phyloP scores from a whole-genome alignment of 1,139 yeast genomes.

The Candida albicans region DNA sequence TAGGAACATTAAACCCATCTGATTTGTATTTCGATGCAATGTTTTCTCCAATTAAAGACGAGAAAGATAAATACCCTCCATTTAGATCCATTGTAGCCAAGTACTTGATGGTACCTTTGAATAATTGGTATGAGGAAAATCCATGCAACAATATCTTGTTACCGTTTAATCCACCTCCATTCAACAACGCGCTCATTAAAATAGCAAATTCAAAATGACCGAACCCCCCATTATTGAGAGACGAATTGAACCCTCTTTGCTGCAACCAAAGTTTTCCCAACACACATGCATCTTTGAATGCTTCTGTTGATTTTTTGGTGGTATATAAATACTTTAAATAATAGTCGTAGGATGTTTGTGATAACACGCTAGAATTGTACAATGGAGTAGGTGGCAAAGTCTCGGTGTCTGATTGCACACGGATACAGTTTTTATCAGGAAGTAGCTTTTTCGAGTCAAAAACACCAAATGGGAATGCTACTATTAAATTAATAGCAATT shows the following conservation, averaged over 20 bases:
- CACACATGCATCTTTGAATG: slow-evolving; percentile 86
- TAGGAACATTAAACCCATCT: slow-evolving; percentile 67
- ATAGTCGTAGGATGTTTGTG: slow-evolving; percentile 66
- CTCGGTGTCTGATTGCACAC: slow-evolving; percentile 56
- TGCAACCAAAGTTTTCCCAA: slow-evolving; percentile 87
- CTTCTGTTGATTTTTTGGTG: slow-evolving; percentile 71
- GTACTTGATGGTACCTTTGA: slow-evolving; percentile 82
- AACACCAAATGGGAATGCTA: slow-evolving; percentile 67
- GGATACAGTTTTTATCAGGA: slow-evolving; percentile 76
- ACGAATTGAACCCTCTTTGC: slow-evolving; percentile 78
- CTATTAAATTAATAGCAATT: slow-evolving; percentile 67
- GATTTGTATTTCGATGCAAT: slow-evolving; percentile 51
- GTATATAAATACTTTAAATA: slow-evolving; percentile 76
- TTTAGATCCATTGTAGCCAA: slow-evolving; percentile 75
- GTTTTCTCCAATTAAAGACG: slow-evolving; percentile 55
- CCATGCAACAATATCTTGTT: slow-evolving; percentile 79
- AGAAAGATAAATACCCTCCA: slow-evolving; percentile 66
- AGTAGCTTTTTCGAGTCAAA: slow-evolving; percentile 76
- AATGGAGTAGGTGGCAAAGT: slow-evolving; percentile 74
- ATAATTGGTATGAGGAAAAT: slow-evolving; percentile 87
- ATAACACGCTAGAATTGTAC: slow-evolving; percentile 76
- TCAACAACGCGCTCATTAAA: slow-evolving; percentile 74
- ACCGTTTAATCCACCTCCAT: slow-evolving; percentile 81
- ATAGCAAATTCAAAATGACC: slow-evolving; percentile 90
- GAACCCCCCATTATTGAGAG: slow-evolving; percentile 71